Evolutionary conservation across 441 rosid genomes (phyloP), one percentile per base, ranked within the genome.

Genomic region (Erodium trifolium): DNA sequence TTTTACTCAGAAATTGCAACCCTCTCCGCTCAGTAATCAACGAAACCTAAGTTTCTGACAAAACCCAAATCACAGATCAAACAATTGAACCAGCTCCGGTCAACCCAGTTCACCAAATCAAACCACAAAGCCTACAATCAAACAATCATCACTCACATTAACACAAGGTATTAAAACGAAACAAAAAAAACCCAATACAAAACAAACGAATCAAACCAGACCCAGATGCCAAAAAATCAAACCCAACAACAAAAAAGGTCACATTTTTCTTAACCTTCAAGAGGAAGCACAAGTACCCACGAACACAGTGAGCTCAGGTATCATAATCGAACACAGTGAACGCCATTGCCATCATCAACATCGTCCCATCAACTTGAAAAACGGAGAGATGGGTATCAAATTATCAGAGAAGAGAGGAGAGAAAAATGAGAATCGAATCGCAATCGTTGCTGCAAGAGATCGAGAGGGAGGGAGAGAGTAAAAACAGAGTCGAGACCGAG

Each of bases 1-100:
- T 53, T 73, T 75, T 78, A 31, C 34, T 76, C 68, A 75, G 68
- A 66, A 72, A 31, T 69, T 63, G 45, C 72, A 75, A 69, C 71
- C 71, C 72, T 55, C 68, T 60, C 68, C 66, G 70, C 78, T 63
- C 73, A 76, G 78, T 41, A 67, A 79, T 35, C 66, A 66, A 73
- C 72, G 7, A 65, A 74, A 70, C 78, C 75, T 72, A 41, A 31
- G 34, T 31, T 31, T 41, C 47, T 8, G 55, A 49, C 4, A 49
- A 2, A 53, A 14, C 51, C 49, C 16, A 65, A 49, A 71, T 64
- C 75, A 51, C 17, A 75, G 64, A 81, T 67, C 73, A 72, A 70
- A 57, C 27, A 51, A 77, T 73, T 69, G 67, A 69, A 68, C 63
- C 72, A 75, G 23, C 68, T 45, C 66, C 41, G 7, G 18, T 67